These are phyloP conservation scores for Prinsepia uniflora DNA, from an alignment of 306 rosid species.

Conservation along the genomic window DNA sequence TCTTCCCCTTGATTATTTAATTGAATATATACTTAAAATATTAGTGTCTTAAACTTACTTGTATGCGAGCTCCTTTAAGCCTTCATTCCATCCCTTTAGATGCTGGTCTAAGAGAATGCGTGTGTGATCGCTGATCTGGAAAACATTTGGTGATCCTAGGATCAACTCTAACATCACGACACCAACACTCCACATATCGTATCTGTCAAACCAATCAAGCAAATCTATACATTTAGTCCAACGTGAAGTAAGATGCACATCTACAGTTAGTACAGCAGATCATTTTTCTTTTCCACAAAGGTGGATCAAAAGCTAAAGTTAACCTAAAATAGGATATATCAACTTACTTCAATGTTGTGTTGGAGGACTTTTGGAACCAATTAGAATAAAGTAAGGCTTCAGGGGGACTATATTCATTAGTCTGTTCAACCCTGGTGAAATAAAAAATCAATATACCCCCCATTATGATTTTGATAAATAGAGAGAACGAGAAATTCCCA, in stretches of 20 bases:
- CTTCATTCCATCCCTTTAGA: constrained; percentile 83
- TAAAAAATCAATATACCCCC: constrained; percentile 14
- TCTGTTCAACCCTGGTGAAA: constrained; percentile 75
- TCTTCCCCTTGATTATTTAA: not conserved
- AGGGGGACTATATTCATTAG: constrained; percentile 82
- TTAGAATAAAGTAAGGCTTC: constrained; percentile 83
- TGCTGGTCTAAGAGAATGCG: constrained; percentile 78
- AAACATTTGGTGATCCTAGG: constrained; percentile 81
- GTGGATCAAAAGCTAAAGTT: constrained; percentile 21
- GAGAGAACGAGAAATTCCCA: constrained; percentile 5
- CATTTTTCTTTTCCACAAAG: constrained; percentile 1
- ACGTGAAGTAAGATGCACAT: not conserved
- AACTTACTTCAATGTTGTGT: constrained; percentile 73
- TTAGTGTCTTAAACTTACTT: constrained; percentile 51
- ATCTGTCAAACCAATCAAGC: constrained; percentile 45
- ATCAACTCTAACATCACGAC: constrained; percentile 89
- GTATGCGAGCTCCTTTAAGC: constrained; percentile 74
- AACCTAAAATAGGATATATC: not conserved
- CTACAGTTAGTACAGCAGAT: not conserved
- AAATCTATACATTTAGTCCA: constrained; percentile 7
- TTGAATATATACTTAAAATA: not conserved
- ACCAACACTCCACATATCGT: constrained; percentile 98
- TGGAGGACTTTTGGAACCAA: constrained; percentile 70
- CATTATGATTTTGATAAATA: constrained; percentile 4
- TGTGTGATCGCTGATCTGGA: constrained; percentile 70